Evolutionary conservation across 148 eudicot species (phyloP).

Genomic region (Rhododendron kiyosumense): DNA sequence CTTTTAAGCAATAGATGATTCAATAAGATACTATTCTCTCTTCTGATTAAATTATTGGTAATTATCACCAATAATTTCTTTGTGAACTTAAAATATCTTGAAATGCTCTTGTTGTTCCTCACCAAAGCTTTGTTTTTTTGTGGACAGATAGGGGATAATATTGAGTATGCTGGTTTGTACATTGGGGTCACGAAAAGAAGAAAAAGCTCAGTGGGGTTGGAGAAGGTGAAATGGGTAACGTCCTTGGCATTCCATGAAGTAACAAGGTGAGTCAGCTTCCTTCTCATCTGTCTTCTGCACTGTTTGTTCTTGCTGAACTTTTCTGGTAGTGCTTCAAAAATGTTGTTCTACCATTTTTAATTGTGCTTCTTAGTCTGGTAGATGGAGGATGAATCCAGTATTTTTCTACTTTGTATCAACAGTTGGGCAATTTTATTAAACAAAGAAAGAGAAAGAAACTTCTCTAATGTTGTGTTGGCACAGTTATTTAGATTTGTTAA

Average conservation of each 20-base stretch:
- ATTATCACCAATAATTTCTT: neutral
- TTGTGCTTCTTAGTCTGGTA: neutral
- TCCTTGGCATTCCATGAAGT: conserved; percentile 65
- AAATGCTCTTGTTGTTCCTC: neutral
- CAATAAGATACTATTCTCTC: neutral
- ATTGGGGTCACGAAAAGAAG: conserved; percentile 81
- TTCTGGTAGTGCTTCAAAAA: neutral
- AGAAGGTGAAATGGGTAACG: conserved; percentile 47
- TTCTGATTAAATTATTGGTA: neutral
- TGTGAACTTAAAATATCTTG: neutral
- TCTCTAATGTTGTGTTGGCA: neutral
- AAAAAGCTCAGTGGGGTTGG: conserved; percentile 53
- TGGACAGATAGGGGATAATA: conserved; percentile 48
- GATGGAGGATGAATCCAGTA: neutral
- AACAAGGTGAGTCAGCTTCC: conserved; percentile 44
- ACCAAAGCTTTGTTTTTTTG: conserved; percentile 1
- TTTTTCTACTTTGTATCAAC: neutral
- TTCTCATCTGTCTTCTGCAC: neutral
- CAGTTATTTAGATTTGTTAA: neutral
- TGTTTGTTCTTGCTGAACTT: neutral
- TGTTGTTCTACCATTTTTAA: neutral
- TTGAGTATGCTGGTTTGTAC: conserved; percentile 37
- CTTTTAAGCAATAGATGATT: neutral
- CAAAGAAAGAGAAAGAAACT: neutral
- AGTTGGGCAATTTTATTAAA: neutral